Base-by-base conservation (phyloP, 148 eudicot species). In the Polygonum maritimum region DNA sequence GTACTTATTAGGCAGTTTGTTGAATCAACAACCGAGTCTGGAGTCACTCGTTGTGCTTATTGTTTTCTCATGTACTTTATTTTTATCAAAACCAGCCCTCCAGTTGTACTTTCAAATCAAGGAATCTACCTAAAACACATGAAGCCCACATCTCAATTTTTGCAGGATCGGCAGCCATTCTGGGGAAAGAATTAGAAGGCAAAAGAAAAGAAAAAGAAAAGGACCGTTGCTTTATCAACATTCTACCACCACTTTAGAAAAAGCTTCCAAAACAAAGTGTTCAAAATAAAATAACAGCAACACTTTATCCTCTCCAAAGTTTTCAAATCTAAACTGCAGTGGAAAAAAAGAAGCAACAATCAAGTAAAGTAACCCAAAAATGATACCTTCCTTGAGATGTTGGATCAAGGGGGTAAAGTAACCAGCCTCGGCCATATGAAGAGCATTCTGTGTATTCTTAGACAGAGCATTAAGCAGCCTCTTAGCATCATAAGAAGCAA, bases 401-500 rank as follows among this genome's bases (percentile, higher is more conserved):
- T 88, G 87, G 33, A 90, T 82, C 36, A 95, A 74, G 73, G 98
- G 98, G 80, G 77, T 88, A 81, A 92, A 92, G 72, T 92, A 92
- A 74, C 91, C 97, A 48, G 98, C 89, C 85, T 95, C 97, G 16
- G 98, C 96, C 96, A 95, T 95, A 73, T 89, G 91, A 81, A 95
- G 97, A 78, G 92, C 98, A 87, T 92, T 89, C 69, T 95, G 98
- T 49, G 96, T 84, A 77, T 89, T 90, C 76, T 81, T 76, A 21
- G 97, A 89, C 76, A 95, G 85, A 74, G 84, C 78, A 83, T 48
- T 78, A 48, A 95, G 76, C 80, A 95, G 71, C 77, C 76, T 87
- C 41, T 75, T 87, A 7, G 98, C 97, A 88, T 87, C 89, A 79
- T 73, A 55, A 0, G 94, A 82, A 77, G 94, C 89, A 21, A 79